Evolutionary conservation across 257 asterid species (phyloP).

Genomic region (Gentiana straminea): DNA sequence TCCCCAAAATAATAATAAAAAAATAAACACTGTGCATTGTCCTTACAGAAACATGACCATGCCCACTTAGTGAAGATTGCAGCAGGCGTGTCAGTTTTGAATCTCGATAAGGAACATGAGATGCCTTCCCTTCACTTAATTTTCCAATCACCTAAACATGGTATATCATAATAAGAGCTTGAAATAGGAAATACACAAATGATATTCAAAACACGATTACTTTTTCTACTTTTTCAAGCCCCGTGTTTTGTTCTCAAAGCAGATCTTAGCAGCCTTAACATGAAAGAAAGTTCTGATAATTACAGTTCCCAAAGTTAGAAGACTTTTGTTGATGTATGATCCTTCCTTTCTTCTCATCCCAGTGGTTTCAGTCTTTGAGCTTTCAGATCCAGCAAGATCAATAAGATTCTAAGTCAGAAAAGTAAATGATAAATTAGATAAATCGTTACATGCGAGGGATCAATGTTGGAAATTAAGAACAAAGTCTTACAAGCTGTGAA

Average conservation of each 20-base stretch:
- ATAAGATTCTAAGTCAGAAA: slow-evolving; percentile 59
- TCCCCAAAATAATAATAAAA: background rate
- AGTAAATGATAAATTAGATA: slow-evolving; percentile 12
- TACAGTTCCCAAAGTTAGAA: slow-evolving; percentile 97
- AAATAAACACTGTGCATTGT: background rate
- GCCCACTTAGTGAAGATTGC: slow-evolving; percentile 97
- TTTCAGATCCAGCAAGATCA: slow-evolving; percentile 97
- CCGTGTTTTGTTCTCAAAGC: background rate
- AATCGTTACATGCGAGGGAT: background rate
- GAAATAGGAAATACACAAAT: slow-evolving; percentile 7
- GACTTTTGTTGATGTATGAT: slow-evolving; percentile 93
- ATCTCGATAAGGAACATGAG: slow-evolving; percentile 96
- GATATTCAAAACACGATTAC: background rate
- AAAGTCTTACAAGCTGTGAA: slow-evolving; percentile 76
- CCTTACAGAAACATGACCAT: slow-evolving; percentile 97
- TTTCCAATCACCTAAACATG: slow-evolving; percentile 83
- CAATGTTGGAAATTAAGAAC: slow-evolving; percentile 11
- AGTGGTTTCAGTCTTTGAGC: slow-evolving; percentile 97
- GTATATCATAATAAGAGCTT: slow-evolving; percentile 7
- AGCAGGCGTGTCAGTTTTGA: slow-evolving; percentile 93
- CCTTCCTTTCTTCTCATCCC: slow-evolving; percentile 97
- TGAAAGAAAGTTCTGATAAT: slow-evolving; percentile 15
- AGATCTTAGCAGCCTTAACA: background rate
- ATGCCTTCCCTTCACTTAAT: slow-evolving; percentile 93
- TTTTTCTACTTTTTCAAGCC: background rate